Evolutionary conservation across 2,329 filamentous ascomycete species (phyloP).

Genomic region (Capronia coronata): DNA sequence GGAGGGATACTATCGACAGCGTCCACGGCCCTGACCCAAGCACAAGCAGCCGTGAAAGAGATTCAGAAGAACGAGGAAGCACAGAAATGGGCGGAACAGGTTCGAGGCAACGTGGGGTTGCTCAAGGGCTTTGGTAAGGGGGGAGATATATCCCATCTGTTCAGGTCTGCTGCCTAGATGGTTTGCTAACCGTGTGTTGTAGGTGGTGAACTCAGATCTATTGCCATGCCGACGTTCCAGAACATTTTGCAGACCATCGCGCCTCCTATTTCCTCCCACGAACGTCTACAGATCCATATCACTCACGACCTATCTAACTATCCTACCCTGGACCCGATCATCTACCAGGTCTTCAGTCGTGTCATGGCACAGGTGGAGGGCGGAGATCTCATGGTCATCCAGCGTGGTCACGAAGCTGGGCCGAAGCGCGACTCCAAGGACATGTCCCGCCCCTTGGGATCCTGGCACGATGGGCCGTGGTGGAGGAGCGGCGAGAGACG

Average conservation of each 20-base stretch:
- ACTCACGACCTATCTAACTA: constrained; percentile 94
- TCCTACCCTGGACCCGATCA: constrained; percentile 84
- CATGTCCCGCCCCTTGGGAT: constrained; percentile 50
- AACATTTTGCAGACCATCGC: constrained; percentile 91
- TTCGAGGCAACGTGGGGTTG: constrained; percentile 78
- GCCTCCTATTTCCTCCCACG: constrained; percentile 92
- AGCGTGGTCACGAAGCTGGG: constrained; percentile 80
- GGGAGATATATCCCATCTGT: not conserved
- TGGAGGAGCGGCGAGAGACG: constrained; percentile 67
- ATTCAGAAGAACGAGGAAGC: constrained; percentile 96
- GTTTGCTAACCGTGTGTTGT: constrained; percentile 12
- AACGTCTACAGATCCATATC: constrained; percentile 93
- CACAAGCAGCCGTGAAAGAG: constrained; percentile 86
- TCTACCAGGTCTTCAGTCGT: constrained; percentile 83
- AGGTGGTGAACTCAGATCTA: constrained; percentile 82
- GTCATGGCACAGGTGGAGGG: constrained; percentile 99
- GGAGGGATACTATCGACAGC: constrained; percentile 78
- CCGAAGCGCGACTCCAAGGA: constrained; percentile 58
- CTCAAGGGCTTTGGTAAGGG: constrained; percentile 66
- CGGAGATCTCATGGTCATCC: constrained; percentile 86
- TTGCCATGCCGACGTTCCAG: constrained; percentile 89
- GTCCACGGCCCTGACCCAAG: constrained; percentile 69
- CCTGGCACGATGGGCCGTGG: constrained; percentile 95
- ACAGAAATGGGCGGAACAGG: constrained; percentile 90
- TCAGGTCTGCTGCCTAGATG: not conserved